Evolutionary conservation across 139 green algal genomes (phyloP), one percentile per base, ranked within the genome.

Genomic region (Coccomyxa sp.): DNA sequence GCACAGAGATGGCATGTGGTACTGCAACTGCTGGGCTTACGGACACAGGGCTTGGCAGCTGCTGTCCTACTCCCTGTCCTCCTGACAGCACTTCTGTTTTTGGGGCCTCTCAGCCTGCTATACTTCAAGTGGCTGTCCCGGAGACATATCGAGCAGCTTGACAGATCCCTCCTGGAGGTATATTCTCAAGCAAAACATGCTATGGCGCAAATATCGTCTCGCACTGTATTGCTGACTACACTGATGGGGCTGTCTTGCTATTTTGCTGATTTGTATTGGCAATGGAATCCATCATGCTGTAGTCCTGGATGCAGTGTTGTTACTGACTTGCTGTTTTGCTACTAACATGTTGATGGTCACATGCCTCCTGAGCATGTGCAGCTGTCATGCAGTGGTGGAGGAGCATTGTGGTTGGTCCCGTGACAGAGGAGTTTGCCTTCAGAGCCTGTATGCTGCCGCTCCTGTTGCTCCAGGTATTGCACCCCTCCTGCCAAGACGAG

Each of bases 371-470:
- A 58, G 44, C 14, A 58, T 58, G 44, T 58, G 44, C n/a, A 58
- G 44, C 14, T 58, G 12, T 58, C 44, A 58, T 58, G 44, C 68
- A 64, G 8, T 33, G 7, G 14, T 29, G 82, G 55, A 55, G 91
- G 37, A 82, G 94, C 78, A 73, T 82, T 14, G 3, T 90, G 5
- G 69, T 90, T 0, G 91, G 89, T 0, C 94, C 94, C 1, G 4
- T 96, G 34, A 86, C 86, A 0, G 94, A 97, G 82, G 94, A 97
- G 84, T 93, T 89, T 35, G 87, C 86, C 36, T 97, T 97, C 79
- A 82, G 94, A 14, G 85, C 86, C 16, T 94, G 93, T 82, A 91
- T 96, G 82, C 78, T 89, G 38, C 90, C 91, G 7, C 83, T 93
- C 72, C 83, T 96, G 18, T 31, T 84, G 40, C 34, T 89, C 27